A percentile compares a stretch with the other conserved stretches of the same genome.
These are phyloP conservation scores for Kodamaea anthophila DNA, from an alignment of 1,139 yeast species.

Conservation along the genomic window DNA sequence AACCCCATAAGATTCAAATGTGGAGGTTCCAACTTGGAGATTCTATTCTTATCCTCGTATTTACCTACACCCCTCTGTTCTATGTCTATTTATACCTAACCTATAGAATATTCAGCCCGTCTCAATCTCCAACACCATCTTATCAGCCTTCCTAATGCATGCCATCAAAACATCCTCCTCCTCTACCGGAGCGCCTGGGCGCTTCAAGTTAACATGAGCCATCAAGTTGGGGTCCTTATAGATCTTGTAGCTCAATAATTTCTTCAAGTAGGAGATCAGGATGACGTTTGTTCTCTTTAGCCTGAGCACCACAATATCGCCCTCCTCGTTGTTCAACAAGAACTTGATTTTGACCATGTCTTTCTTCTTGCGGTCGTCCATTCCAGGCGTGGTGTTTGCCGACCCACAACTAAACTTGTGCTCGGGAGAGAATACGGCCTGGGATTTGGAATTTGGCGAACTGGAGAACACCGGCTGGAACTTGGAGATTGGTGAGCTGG, in stretches of 20 bases:
- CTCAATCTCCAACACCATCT: conserved; percentile 26
- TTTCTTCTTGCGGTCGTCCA: conserved; percentile 1
- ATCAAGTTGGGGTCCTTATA: conserved; percentile 28
- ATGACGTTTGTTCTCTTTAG: conserved; percentile 22
- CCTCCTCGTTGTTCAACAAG: conserved; percentile 24
- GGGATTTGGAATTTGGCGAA: too few species aligned
- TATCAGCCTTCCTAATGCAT: conserved; percentile 19
- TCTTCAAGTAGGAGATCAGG: conserved; percentile 27
- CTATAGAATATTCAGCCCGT: too few species aligned
- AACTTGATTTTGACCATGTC: conserved; percentile 30
- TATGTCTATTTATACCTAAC: conserved; percentile 11
- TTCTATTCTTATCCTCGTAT: not conserved
- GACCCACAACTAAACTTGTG: too few species aligned
- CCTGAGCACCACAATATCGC: conserved; percentile 28
- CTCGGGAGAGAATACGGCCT: not conserved
- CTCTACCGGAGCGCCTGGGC: conserved; percentile 12
- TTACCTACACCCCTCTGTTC: not conserved
- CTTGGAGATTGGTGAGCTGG: too few species aligned
- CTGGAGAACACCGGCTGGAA: too few species aligned
- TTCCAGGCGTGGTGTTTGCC: too few species aligned
- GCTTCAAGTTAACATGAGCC: conserved; percentile 23
- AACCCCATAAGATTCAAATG: too few species aligned
- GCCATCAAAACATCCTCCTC: conserved; percentile 17
- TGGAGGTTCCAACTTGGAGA: too few species aligned
- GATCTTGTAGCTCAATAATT: conserved; percentile 26